phyloP scores from a whole-genome alignment of 805 yeast species.

The Grigorovia humatica region DNA sequence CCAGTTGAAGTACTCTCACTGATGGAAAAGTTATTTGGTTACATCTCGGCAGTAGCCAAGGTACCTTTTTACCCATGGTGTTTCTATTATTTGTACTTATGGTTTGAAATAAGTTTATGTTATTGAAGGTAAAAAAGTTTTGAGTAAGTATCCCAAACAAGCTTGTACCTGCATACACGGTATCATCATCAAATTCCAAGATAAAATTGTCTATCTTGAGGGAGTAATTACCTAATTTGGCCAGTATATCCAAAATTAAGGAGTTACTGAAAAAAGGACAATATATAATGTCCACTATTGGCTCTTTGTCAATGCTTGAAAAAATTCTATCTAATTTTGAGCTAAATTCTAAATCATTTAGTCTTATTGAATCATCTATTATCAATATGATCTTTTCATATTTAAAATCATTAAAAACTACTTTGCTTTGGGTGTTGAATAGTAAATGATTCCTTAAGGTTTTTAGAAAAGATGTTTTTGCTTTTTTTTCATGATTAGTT shows the following conservation, averaged over 20 bases:
- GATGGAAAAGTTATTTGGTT: slow-evolving; percentile 11
- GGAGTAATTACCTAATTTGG: background rate
- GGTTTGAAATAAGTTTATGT: background rate
- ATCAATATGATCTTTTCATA: background rate
- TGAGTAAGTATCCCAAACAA: background rate
- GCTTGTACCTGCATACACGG: background rate
- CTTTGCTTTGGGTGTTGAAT: background rate
- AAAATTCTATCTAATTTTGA: background rate
- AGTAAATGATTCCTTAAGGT: background rate
- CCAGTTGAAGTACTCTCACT: slow-evolving; percentile 7
- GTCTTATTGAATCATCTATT: background rate
- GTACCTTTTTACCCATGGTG: background rate
- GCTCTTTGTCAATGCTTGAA: background rate
- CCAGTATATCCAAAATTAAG: background rate
- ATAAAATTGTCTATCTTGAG: background rate
- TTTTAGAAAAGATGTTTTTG: background rate
- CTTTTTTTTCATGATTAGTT: background rate
- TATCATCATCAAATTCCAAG: background rate
- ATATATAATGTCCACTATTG: background rate
- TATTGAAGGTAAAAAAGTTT: background rate
- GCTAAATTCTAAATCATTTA: background rate
- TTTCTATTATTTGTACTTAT: background rate
- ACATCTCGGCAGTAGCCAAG: slow-evolving; percentile 7
- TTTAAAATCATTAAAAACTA: background rate
- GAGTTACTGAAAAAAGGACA: background rate